Evolutionary conservation across 73 alveolate species (phyloP).

Genomic region (Paramecium caudatum): DNA sequence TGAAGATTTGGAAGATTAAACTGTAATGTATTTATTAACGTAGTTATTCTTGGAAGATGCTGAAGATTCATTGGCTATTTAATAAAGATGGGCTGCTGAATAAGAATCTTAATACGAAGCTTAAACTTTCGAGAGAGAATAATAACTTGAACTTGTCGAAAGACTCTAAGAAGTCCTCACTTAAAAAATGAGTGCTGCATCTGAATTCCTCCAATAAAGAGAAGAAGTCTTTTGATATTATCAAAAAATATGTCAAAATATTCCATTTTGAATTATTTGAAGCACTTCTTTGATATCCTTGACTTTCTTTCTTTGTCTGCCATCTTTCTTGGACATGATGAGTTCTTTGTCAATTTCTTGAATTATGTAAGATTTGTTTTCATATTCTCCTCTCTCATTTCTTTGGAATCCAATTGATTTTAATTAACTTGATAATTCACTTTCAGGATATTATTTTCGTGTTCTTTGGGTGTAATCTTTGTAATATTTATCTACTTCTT

Average conservation of each 20-base stretch:
- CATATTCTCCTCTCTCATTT: neutral
- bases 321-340: neutral
- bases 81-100: conserved; percentile 70
- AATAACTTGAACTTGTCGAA: conserved; percentile 59
- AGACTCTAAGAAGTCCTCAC: conserved; percentile 59
- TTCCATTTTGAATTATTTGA: neutral
- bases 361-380: neutral
- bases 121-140: conserved; percentile 64
- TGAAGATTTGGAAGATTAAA: conserved; percentile 69
- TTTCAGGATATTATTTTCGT: neutral
- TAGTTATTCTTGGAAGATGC: conserved; percentile 76
- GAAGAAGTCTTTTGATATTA: conserved; percentile 63
- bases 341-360: neutral
- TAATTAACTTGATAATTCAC: neutral
- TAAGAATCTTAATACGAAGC: conserved; percentile 57
- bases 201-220: conserved; percentile 61
- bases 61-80: conserved; percentile 67
- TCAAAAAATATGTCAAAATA: neutral
- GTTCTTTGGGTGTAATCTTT: neutral
- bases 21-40: conserved; percentile 1
- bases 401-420: neutral
- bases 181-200: conserved; percentile 22
- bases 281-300: neutral
- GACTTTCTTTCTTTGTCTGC: neutral
- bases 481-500: neutral